A percentile compares a stretch with the other conserved stretches of the same genome.
Evolutionary conservation across 2,329 filamentous ascomycete genomes (phyloP).

Genomic region (Ceratocystis cacaofunesta): DNA sequence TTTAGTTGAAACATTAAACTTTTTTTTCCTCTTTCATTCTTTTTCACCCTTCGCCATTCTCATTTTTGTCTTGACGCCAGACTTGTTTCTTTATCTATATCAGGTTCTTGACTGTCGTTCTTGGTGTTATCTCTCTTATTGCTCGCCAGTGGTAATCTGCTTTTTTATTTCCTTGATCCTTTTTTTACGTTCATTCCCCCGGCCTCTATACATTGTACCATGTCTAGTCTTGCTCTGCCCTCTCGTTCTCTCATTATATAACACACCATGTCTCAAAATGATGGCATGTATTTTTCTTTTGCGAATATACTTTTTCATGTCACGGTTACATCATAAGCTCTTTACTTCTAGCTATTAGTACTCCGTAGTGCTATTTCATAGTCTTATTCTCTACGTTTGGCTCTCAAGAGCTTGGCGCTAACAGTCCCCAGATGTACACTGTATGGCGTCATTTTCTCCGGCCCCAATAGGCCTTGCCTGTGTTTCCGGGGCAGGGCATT

Average conservation of each 20-base stretch:
- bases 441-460: no score
- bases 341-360: not conserved
- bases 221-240: not conserved
- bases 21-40: conserved; percentile 13
- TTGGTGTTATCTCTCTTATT: conserved; percentile 1
- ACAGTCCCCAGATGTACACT: conserved; percentile 12
- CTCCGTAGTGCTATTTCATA: not conserved
- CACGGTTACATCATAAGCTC: not conserved
- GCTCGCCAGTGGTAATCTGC: no score
- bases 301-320: conserved; percentile 1
- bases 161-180: not conserved
- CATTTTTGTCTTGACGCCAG: not conserved
- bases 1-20: conserved; percentile 7
- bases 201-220: not conserved
- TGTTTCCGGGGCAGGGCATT: not conserved
- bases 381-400: not conserved
- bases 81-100: no score
- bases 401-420: not conserved
- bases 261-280: conserved; percentile 3
- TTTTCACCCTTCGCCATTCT: conserved; percentile 9
- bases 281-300: not conserved
- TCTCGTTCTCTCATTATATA: not conserved
- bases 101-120: not conserved
- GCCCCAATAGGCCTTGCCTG: not conserved
- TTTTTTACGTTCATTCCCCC: conserved; percentile 4